Percentiles rank a stretch among this genome's conserved stretches.
These are phyloP conservation scores for Lasiosphaeria miniovina DNA, from an alignment of 495 filamentous ascomycete species.

Conservation along the genomic window DNA sequence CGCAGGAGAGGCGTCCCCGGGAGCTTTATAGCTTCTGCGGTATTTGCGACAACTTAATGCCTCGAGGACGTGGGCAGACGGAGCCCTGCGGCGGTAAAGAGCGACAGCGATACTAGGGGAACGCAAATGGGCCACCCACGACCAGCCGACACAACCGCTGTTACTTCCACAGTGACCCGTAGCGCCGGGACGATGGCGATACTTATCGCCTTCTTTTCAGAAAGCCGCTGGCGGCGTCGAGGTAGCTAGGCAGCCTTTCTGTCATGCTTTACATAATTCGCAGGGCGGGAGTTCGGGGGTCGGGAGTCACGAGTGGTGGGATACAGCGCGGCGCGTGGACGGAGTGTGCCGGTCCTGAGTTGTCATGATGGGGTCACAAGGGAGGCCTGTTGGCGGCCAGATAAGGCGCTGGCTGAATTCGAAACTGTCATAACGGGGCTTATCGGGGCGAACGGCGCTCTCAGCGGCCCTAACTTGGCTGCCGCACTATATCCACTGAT, in stretches of 20 bases:
- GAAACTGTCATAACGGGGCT: not conserved
- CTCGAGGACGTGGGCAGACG: too few relatives aligned
- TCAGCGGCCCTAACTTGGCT: not conserved
- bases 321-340: not conserved
- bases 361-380: not conserved
- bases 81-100: not conserved
- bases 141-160: not conserved
- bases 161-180: not conserved
- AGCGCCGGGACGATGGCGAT: too few relatives aligned
- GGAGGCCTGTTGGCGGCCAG: not conserved
- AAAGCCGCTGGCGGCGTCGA: not conserved
- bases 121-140: too few relatives aligned
- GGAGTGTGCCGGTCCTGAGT: not conserved
- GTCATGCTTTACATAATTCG: slow-evolving; percentile 12
- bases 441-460: not conserved
- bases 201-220: not conserved
- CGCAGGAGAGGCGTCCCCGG: too few relatives aligned
- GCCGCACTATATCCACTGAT: not conserved
- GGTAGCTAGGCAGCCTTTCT: not conserved
- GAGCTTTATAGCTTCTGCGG: too few relatives aligned
- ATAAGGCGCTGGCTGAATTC: not conserved
- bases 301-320: not conserved
- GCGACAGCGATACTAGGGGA: not conserved
- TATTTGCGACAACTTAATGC: too few relatives aligned
- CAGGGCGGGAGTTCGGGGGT: not conserved